phyloP scores from a whole-genome alignment of 1,139 yeast genomes.

The Hyphopichia pseudoburtonii region DNA sequence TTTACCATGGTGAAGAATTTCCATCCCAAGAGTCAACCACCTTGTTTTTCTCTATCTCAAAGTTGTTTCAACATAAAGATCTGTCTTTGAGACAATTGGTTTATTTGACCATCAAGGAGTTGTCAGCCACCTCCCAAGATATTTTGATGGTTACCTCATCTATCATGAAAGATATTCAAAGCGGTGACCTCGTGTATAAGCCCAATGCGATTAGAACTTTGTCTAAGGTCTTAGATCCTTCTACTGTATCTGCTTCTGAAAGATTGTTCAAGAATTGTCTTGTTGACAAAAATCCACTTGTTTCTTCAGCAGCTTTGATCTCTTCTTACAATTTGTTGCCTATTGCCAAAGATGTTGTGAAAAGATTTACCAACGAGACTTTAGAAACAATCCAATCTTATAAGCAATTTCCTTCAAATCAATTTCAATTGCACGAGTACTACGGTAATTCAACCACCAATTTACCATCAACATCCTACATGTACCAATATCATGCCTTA shows the following conservation, averaged over 20 bases:
- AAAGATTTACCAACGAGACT: constrained; percentile 90
- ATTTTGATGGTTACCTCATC: constrained; percentile 97
- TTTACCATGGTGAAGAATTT: constrained; percentile 84
- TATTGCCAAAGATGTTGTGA: constrained; percentile 85
- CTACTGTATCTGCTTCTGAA: constrained; percentile 93
- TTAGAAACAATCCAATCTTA: constrained; percentile 79
- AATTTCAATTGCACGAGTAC: constrained; percentile 54
- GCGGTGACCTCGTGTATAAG: constrained; percentile 79
- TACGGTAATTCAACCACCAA: constrained; percentile 51
- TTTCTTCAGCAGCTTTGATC: constrained; percentile 89
- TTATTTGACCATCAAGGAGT: constrained; percentile 89
- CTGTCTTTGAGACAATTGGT: constrained; percentile 90
- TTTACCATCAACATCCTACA: constrained; percentile 67
- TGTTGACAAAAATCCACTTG: constrained; percentile 85
- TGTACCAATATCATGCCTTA: constrained; percentile 94
- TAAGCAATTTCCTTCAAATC: constrained; percentile 64
- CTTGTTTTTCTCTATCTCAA: constrained; percentile 89
- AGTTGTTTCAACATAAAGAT: constrained; percentile 91
- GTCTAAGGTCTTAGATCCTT: constrained; percentile 84
- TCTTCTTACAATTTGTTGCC: constrained; percentile 89
- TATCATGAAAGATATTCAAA: constrained; percentile 96
- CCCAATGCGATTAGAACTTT: constrained; percentile 95
- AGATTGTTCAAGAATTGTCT: constrained; percentile 89
- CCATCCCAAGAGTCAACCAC: constrained; percentile 90
- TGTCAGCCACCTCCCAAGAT: constrained; percentile 81